phyloP scores from a whole-genome alignment of 2,329 filamentous ascomycete genomes.

The Pseudogymnoascus sp. region DNA sequence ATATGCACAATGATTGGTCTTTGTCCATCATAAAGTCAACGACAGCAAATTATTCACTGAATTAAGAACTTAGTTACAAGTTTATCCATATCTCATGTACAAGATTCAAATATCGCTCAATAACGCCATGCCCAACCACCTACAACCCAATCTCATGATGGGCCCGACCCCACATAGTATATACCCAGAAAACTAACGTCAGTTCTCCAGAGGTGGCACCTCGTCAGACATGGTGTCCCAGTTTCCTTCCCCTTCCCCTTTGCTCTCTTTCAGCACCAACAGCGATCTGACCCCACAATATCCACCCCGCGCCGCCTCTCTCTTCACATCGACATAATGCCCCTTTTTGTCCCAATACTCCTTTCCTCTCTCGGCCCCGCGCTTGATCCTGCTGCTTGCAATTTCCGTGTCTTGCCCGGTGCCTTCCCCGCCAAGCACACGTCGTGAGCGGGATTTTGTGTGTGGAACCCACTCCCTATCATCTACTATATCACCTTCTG shows the following conservation, averaged over 20 bases:
- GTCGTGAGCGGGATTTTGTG: not conserved
- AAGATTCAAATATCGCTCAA: not conserved
- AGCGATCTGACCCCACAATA: conserved; percentile 50
- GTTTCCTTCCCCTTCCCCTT: conserved; percentile 26
- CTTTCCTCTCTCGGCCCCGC: conserved; percentile 2
- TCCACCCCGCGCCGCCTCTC: conserved; percentile 43
- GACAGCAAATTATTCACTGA: not conserved
- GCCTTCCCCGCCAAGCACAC: conserved; percentile 25
- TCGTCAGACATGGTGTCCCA: conserved; percentile 28
- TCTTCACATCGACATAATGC: conserved; percentile 36
- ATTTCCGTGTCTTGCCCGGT: conserved; percentile 19
- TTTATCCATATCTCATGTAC: not conserved
- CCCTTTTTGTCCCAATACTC: conserved; percentile 26
- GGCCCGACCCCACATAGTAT: not conserved
- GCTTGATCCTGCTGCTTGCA: conserved; percentile 5
- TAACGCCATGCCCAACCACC: not conserved
- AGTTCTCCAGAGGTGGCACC: conserved; percentile 22
- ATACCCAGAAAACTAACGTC: not conserved
- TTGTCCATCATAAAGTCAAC: too few species aligned
- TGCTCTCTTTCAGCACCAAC: conserved; percentile 37
- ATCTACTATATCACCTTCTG: conserved; percentile 46
- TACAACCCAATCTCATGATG: not conserved
- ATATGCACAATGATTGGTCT: not conserved
- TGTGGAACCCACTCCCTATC: conserved; percentile 44
- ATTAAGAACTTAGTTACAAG: not conserved